Evolutionary conservation across 2,329 filamentous ascomycete genomes (phyloP), one percentile per base, ranked within the genome.

Genomic region (Aspergillus sp.): DNA sequence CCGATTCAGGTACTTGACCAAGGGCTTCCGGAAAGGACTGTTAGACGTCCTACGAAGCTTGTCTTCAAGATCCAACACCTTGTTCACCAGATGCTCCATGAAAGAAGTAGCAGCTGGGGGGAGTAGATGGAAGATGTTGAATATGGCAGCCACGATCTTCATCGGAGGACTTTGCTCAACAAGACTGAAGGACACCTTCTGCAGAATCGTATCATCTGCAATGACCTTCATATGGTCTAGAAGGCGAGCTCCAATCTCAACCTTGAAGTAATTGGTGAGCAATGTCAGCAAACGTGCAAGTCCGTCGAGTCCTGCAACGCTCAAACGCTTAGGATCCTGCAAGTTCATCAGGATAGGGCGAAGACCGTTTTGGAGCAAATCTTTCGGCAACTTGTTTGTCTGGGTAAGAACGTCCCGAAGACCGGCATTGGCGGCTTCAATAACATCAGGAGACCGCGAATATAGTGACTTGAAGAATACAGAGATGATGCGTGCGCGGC

Each of bases 381-480:
- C 95, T 73, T 98, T 98, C 0, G 96, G 95, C 25, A 99, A 78
- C 73, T 98, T 96, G 69, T 90, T 92, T 0, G 91, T 96, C 59
- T 95, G 90, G 2, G 89, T 88, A 5, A 99, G 83, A 8, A 98
- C 93, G 23, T 90, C 90, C 69, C 91, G 92, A 60, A 99, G 77
- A 3, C 94, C 94, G 63, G 91, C 88, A 71, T 97, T 96, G 6
- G 96, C 95, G 4, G 95, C 94, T 60, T 95, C 91, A 56, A 97
- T 96, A 2, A 96, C 96, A 42, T 93, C 91, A 50, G 90, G 88
- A 3, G 93, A 96, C 71, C 96, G 92, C 0, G 92, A 94, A 75
- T 99, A 99, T 1, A 99, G 82, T 39, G 91, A 96, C 72, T 97
- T 98, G 84, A 99, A 99, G 79, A 99, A 99, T 1, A 98, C 92